Percentiles rank a stretch among this genome's conserved stretches.
These are phyloP conservation scores for Fusarium armeniacum DNA, from an alignment of 2,329 filamentous ascomycete species.

Conservation along the genomic window DNA sequence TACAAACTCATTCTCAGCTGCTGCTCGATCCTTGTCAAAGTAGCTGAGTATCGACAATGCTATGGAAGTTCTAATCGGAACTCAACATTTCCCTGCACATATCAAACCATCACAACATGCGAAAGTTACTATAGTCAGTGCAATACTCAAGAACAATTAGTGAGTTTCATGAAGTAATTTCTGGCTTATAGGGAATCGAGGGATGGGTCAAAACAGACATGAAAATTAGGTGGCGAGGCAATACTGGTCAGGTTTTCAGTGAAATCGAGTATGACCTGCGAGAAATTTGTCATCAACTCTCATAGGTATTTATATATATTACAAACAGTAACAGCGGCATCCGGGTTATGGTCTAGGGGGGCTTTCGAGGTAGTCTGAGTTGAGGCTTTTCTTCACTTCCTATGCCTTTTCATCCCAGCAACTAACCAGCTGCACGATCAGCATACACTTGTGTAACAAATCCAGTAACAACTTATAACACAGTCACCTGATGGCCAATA, in stretches of 20 bases:
- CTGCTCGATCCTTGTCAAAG: not conserved
- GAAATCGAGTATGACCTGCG: not conserved
- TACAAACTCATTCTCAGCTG: not conserved
- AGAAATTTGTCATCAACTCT: not conserved
- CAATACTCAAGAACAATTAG: not conserved
- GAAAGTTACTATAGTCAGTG: not conserved
- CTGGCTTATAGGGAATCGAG: not conserved
- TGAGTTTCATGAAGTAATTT: not conserved
- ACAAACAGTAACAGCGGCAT: too few species aligned
- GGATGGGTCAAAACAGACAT: not conserved
- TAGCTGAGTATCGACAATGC: not conserved
- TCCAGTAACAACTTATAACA: not conserved
- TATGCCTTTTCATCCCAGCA: not conserved
- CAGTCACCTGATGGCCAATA: not conserved
- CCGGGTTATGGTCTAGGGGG: not conserved
- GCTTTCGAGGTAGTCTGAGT: not conserved
- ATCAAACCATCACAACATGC: not conserved
- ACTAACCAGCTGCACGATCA: not conserved
- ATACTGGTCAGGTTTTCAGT: not conserved
- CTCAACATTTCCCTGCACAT: not conserved
- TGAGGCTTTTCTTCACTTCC: not conserved
- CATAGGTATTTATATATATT: not conserved
- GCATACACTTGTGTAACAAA: not conserved
- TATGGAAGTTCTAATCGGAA: not conserved
- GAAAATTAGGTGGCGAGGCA: not conserved